phyloP scores from a whole-genome alignment of 805 yeast species.

The Candida broadrunensis region DNA sequence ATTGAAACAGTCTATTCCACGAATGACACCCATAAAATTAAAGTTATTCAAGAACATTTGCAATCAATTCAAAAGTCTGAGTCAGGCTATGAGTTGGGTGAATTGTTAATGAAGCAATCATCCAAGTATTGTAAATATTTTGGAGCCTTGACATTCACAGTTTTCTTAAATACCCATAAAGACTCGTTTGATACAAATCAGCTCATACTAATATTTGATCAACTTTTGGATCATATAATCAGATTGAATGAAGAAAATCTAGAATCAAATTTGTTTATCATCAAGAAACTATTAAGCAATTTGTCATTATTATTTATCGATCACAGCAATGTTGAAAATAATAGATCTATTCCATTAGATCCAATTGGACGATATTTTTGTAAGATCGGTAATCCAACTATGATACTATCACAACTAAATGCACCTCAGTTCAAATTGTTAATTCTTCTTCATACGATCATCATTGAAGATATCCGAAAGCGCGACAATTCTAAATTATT shows the following conservation, averaged over 20 bases:
- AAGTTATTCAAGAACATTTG: constrained; percentile 49
- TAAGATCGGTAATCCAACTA: background rate
- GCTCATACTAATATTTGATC: constrained; percentile 10
- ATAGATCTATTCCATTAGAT: constrained; percentile 30
- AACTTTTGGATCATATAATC: constrained; percentile 4
- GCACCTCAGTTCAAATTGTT: constrained; percentile 15
- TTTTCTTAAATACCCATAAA: constrained; percentile 42
- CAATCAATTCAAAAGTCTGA: constrained; percentile 58
- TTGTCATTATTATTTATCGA: constrained; percentile 47
- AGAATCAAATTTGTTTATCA: constrained; percentile 33
- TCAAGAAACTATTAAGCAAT: constrained; percentile 57
- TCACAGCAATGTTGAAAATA: constrained; percentile 33
- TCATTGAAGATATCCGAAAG: constrained; percentile 52
- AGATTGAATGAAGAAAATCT: constrained; percentile 4
- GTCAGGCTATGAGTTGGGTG: constrained; percentile 58
- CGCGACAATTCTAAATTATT: constrained; percentile 16
- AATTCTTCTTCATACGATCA: constrained; percentile 39
- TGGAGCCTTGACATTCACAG: constrained; percentile 79
- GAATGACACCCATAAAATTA: constrained; percentile 34
- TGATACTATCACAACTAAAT: constrained; percentile 2
- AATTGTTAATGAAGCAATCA: constrained; percentile 39
- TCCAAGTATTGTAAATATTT: constrained; percentile 61
- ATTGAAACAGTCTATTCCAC: constrained; percentile 46
- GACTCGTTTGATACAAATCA: constrained; percentile 7
- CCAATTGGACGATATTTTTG: constrained; percentile 2